phyloP scores from a whole-genome alignment of 352 stramenopile species.

The Phytophthora aleatoria region DNA sequence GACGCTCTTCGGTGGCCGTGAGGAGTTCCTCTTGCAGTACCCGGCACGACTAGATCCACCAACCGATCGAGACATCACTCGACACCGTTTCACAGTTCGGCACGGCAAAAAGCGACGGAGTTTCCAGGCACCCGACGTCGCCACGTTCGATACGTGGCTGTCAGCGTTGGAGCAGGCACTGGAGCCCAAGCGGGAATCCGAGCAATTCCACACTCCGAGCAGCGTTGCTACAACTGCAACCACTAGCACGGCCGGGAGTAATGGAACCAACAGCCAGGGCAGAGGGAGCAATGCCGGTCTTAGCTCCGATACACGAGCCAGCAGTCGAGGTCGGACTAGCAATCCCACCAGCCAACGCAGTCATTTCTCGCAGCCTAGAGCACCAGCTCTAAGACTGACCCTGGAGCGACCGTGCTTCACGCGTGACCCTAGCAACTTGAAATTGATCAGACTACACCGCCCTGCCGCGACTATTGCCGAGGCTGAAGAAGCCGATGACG shows the following conservation, averaged over 20 bases:
- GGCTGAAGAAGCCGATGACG: neutral
- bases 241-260: slow-evolving; percentile 9
- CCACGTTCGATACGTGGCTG: slow-evolving; percentile 24
- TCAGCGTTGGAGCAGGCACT: slow-evolving; percentile 26
- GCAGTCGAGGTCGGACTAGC: neutral
- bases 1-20: slow-evolving; percentile 22
- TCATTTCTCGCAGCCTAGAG: slow-evolving; percentile 5
- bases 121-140: slow-evolving; percentile 31
- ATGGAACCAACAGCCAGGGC: slow-evolving; percentile 8
- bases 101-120: slow-evolving; percentile 31
- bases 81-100: slow-evolving; percentile 28
- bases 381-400: slow-evolving; percentile 12
- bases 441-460: slow-evolving; percentile 26
- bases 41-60: slow-evolving; percentile 25
- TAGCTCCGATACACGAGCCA: neutral
- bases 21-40: slow-evolving; percentile 35
- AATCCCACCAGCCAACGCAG: slow-evolving; percentile 10
- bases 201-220: slow-evolving; percentile 3
- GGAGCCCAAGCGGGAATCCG: slow-evolving; percentile 12
- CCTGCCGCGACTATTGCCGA: slow-evolving; percentile 2
- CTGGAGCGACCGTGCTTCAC: slow-evolving; percentile 19
- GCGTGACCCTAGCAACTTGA: slow-evolving; percentile 24
- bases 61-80: slow-evolving; percentile 18
- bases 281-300: neutral
- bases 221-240: slow-evolving; percentile 17